Conservation (phyloP, 1,284 basidiomycete species). For the Naganishia cerealis region DNA sequence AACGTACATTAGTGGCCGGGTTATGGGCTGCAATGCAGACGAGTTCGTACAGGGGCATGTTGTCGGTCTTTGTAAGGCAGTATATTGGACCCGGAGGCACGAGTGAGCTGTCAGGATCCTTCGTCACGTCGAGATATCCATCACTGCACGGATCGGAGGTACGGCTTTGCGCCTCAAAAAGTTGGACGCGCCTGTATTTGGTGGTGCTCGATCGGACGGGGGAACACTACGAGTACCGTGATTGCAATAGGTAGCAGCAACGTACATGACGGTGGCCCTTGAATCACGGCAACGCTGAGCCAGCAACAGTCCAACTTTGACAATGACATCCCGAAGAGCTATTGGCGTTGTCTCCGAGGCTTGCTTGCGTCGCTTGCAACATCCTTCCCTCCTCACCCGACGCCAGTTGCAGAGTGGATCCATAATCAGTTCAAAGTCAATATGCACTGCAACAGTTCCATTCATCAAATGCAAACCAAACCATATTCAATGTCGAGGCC, state of each 20-base stretch:
- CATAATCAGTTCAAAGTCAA: not conserved
- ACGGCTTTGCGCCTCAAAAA: conserved; percentile 18
- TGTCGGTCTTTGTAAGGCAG: not conserved
- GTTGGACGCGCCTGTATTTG: conserved; percentile 24
- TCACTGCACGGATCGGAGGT: conserved; percentile 9
- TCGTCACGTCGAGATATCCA: not conserved
- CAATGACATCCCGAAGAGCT: not conserved
- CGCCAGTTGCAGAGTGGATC: not conserved
- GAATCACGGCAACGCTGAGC: no score
- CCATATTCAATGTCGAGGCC: not conserved
- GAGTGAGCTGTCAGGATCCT: not conserved
- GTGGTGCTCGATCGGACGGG: conserved; percentile 7
- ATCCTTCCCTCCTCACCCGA: not conserved
- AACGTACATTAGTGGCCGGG: conserved; percentile 48
- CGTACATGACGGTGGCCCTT: no score
- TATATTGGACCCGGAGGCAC: no score
- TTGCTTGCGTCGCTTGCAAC: not conserved
- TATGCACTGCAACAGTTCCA: not conserved
- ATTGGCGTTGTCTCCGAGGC: not conserved
- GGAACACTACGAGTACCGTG: no score
- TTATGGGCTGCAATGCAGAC: conserved; percentile 55
- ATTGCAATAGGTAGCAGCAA: no score
- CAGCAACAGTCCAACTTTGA: not conserved
- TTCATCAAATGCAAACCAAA: not conserved
- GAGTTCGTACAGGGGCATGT: conserved; percentile 54